Conservation (phyloP, 306 rosid species). For the Macrotyloma uniflorum region DNA sequence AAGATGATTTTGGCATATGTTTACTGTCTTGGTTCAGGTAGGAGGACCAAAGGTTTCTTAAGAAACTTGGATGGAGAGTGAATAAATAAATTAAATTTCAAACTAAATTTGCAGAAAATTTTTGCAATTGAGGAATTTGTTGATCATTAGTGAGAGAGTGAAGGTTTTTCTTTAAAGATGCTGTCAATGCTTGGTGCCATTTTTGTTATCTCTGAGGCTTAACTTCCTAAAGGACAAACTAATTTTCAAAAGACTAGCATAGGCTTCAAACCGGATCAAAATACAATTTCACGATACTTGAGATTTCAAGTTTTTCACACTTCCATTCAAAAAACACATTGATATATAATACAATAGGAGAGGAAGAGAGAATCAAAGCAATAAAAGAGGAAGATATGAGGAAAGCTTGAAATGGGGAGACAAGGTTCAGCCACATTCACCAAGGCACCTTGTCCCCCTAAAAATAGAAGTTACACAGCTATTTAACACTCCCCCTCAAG, state of each 20-base stretch:
- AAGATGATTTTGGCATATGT: not conserved
- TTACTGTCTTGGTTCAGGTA: not conserved
- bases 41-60: not conserved
- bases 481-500: too few species aligned
- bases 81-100: not conserved
- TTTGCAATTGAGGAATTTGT: not conserved
- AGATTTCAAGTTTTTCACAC: too few species aligned
- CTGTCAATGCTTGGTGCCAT: not conserved
- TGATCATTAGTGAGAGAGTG: not conserved
- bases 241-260: not conserved
- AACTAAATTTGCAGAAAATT: not conserved
- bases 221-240: not conserved
- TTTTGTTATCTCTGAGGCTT: not conserved
- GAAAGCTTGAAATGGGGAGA: too few species aligned
- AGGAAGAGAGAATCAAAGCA: too few species aligned
- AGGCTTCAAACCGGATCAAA: not conserved
- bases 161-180: slow-evolving; percentile 17
- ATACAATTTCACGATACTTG: too few species aligned
- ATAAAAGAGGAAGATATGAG: too few species aligned
- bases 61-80: not conserved
- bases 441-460: too few species aligned
- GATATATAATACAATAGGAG: too few species aligned
- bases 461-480: too few species aligned
- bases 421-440: too few species aligned
- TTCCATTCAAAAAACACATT: too few species aligned